Evolutionary conservation across 2,329 filamentous ascomycete genomes (phyloP).

Genomic region (Macrophomina phaseolina): DNA sequence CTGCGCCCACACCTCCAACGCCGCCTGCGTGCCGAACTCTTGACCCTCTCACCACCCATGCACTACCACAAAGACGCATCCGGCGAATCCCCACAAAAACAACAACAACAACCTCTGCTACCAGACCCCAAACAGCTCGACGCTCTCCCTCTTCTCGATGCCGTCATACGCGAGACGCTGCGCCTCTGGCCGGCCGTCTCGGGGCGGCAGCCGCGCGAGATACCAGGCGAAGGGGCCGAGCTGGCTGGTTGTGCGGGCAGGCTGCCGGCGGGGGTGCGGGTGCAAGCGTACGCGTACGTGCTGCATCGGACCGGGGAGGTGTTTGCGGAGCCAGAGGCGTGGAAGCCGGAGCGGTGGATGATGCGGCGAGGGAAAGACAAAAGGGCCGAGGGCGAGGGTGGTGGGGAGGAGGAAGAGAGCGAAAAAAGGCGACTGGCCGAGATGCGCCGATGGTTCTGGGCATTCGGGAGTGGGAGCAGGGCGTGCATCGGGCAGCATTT

Average conservation of each 20-base stretch:
- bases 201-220: constrained; percentile 65
- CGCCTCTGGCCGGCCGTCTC: constrained; percentile 67
- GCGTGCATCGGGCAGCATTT: constrained; percentile 55
- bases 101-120: constrained; percentile 28
- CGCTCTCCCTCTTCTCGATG: constrained; percentile 61
- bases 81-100: too few relatives aligned
- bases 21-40: constrained; percentile 51
- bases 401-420: constrained; percentile 32
- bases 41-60: constrained; percentile 36
- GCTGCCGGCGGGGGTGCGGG: constrained; percentile 50
- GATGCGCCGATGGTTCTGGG: constrained; percentile 57
- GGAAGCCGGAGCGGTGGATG: constrained; percentile 49
- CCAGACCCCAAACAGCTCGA: constrained; percentile 50
- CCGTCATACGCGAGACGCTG: constrained; percentile 65
- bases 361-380: constrained; percentile 28
- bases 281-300: constrained; percentile 54
- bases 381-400: background rate
- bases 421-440: constrained; percentile 35
- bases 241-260: constrained; percentile 44
- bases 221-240: constrained; percentile 45
- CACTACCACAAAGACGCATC: background rate
- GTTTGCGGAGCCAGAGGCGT: constrained; percentile 50
- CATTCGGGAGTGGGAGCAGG: constrained; percentile 49
- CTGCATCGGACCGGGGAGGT: constrained; percentile 54
- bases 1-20: constrained; percentile 40